These are phyloP conservation scores for Botrytis hyacinthi DNA, from an alignment of 2,329 filamentous ascomycete species.

Conservation along the genomic window DNA sequence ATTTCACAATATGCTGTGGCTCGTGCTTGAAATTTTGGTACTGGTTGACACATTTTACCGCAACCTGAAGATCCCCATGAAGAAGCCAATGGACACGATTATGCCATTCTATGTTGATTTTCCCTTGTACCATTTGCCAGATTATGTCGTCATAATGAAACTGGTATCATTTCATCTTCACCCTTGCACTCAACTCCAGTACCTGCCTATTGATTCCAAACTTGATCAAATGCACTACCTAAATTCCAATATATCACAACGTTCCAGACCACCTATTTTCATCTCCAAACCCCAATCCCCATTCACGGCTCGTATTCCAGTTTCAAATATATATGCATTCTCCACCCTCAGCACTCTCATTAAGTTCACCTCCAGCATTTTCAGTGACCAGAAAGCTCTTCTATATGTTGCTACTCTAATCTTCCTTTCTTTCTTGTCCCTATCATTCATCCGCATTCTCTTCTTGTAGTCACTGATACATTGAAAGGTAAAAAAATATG, in stretches of 20 bases:
- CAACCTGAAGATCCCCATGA: not conserved
- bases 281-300: not conserved
- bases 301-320: too few relatives aligned
- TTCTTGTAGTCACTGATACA: too few relatives aligned
- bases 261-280: not conserved
- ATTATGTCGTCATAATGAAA: not conserved
- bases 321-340: not conserved
- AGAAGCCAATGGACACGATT: conserved; percentile 9
- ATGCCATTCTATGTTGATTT: not conserved
- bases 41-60: not conserved
- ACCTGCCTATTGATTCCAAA: not conserved
- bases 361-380: not conserved
- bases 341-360: not conserved
- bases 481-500: too few relatives aligned
- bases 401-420: not conserved
- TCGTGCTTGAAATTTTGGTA: conserved; percentile 8
- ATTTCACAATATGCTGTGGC: conserved; percentile 4
- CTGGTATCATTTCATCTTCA: not conserved
- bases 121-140: not conserved
- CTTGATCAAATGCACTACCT: not conserved
- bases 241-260: not conserved
- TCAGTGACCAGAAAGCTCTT: not conserved
- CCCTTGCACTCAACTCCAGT: not conserved
- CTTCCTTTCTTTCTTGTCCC: not conserved
- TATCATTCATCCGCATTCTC: not conserved